A percentile compares a stretch with the other conserved stretches of the same genome.
Conservation (phyloP, 1,284 basidiomycete species). For the Leccinum brunneo-olivaceum region DNA sequence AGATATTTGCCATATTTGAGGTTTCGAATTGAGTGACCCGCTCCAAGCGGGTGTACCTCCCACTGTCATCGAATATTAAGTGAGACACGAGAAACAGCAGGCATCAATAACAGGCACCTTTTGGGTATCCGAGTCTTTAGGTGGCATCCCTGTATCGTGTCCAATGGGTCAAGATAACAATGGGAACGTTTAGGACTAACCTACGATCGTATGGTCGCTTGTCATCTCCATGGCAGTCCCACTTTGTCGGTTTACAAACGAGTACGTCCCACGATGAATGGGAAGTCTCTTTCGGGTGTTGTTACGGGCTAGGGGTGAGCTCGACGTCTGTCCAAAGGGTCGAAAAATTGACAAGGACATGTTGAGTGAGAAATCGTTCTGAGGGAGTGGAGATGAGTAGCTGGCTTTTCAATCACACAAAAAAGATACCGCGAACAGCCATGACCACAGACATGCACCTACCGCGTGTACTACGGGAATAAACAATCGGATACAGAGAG, state of each 20-base stretch:
- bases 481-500: conserved; percentile 10
- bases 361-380: conserved; percentile 1
- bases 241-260: conserved; percentile 28
- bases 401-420: conserved; percentile 16
- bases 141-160: conserved; percentile 23
- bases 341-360: conserved; percentile 24
- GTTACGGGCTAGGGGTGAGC: conserved; percentile 11
- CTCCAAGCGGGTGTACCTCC: conserved; percentile 26
- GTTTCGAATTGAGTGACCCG: conserved; percentile 28
- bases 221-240: conserved; percentile 30
- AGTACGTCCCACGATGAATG: conserved; percentile 29
- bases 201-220: conserved; percentile 22
- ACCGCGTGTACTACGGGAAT: conserved; percentile 15
- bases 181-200: conserved; percentile 7
- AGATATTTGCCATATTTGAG: conserved; percentile 30
- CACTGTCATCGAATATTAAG: conserved; percentile 15
- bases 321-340: conserved; percentile 17
- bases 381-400: not conserved
- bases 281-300: conserved; percentile 18
- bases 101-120: conserved; percentile 17
- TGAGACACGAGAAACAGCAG: not conserved
- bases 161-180: too few relatives aligned
- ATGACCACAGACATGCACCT: conserved; percentile 14
- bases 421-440: conserved; percentile 9
- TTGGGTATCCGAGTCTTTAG: conserved; percentile 23